Percentiles rank a stretch among this genome's conserved stretches.
Evolutionary conservation across 192 early-diverging fungal species (phyloP).

Genomic region (Coemansia sp.): DNA sequence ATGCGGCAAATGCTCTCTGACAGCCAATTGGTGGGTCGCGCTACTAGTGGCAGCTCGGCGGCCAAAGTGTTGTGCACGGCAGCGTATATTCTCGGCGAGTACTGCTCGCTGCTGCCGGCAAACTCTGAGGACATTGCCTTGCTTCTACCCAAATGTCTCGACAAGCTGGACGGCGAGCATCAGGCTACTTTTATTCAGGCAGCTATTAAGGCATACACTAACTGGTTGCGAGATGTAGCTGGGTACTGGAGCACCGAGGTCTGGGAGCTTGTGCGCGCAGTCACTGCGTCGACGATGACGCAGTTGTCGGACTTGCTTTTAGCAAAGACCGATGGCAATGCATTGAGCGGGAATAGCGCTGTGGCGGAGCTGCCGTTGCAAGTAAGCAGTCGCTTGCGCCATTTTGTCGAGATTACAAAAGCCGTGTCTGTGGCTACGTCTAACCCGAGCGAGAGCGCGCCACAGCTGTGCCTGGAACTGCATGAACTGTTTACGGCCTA

Average conservation of each 20-base stretch:
- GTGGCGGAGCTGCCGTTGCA: conserved; percentile 71
- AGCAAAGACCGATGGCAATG: conserved; percentile 7
- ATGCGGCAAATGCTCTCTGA: conserved; percentile 78
- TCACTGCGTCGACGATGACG: conserved; percentile 25
- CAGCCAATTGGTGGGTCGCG: conserved; percentile 61
- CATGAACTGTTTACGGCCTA: conserved; percentile 70
- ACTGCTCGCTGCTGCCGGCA: conserved; percentile 61
- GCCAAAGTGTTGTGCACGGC: conserved; percentile 79
- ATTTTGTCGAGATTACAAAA: conserved; percentile 39
- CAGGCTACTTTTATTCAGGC: conserved; percentile 48
- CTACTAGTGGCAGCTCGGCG: conserved; percentile 64
- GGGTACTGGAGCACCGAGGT: conserved; percentile 47
- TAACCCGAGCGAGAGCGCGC: conserved; percentile 43
- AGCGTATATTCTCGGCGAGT: conserved; percentile 92
- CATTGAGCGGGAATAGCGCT: conserved; percentile 36
- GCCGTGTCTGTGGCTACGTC: conserved; percentile 39
- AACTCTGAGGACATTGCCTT: conserved; percentile 65
- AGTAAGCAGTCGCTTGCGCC: conserved; percentile 47
- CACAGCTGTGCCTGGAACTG: conserved; percentile 61
- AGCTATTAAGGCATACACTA: conserved; percentile 48
- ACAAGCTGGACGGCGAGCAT: conserved; percentile 19
- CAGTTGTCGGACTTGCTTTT: conserved; percentile 19
- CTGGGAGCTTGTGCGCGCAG: conserved; percentile 44
- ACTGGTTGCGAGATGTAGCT: conserved; percentile 48
- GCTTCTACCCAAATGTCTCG: conserved; percentile 66